Evolutionary conservation across 441 rosid genomes (phyloP), one percentile per base, ranked within the genome.

Genomic region (Mallotus repandus): DNA sequence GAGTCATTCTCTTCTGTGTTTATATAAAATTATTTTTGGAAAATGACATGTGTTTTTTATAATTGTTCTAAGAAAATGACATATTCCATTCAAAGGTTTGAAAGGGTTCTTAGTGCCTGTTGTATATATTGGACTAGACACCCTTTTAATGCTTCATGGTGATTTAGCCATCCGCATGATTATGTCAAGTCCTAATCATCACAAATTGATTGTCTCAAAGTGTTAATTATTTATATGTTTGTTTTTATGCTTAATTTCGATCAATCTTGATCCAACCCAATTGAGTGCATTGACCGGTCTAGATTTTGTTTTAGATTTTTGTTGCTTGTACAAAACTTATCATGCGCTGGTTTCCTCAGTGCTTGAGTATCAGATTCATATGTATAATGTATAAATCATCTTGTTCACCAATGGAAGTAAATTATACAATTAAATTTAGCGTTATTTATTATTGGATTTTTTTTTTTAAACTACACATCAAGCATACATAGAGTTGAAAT

Each of bases 1-100:
- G 83, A 68, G 63, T 75, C 69, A 15, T 62, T 70, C 59, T 56
- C 48, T 67, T 49, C 13, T 59, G 54, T 10, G 1, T 18, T 19
- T 57, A n/a, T 48, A 11, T 58, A 63, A 35, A 35, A 1, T 1
- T 35, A 35, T 35, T 35, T 35, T 35, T 35, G 41, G 82, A 76
- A 77, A 77, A 55, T 19, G 79, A 71, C 74, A 53, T 35, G 41
- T 35, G 41, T 35, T 35, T 35, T 35, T 35, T 1, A 35, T 35
- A 35, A 35, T 35, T 35, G 41, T 35, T 35, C 41, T 35, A 35
- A 35, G 41, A 35, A 35, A 35, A 35, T 35, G 41, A 35, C 41
- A 35, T 35, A 35, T 70, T 1, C 63, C 48, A n/a, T 69, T 56
- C 49, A 55, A 68, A 60, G 25, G 53, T 50, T 68, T 50, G 46